These are phyloP conservation scores for Aureobasidium vineae DNA, from an alignment of 2,329 filamentous ascomycete genomes.

Conservation along the genomic window DNA sequence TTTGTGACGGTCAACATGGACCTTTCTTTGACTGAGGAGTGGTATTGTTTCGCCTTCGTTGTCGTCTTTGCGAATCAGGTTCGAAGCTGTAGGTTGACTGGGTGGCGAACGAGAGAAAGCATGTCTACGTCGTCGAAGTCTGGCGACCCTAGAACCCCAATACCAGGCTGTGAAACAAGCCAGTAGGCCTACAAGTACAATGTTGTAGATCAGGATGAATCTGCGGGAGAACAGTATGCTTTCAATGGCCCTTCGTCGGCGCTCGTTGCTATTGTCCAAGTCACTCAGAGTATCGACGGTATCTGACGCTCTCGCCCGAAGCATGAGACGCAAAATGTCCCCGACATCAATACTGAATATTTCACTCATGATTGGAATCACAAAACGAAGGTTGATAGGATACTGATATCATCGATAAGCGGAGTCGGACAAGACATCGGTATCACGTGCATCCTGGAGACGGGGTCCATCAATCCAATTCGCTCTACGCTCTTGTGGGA, in stretches of 20 bases:
- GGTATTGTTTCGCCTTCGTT: conserved; percentile 36
- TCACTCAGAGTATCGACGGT: not conserved
- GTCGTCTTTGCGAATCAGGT: conserved; percentile 9
- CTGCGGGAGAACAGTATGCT: conserved; percentile 42
- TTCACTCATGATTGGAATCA: not conserved
- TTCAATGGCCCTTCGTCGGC: conserved; percentile 35
- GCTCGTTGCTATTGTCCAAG: conserved; percentile 10
- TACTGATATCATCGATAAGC: conserved; percentile 8
- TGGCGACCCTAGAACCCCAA: conserved; percentile 37
- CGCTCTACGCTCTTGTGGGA: too few species aligned
- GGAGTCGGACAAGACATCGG: not conserved
- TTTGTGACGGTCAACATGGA: not conserved
- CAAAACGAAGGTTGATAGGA: not conserved
- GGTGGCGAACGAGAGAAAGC: not conserved
- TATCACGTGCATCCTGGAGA: not conserved
- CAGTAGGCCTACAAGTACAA: conserved; percentile 41
- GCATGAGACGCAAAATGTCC: not conserved
- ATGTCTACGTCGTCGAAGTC: conserved; percentile 29
- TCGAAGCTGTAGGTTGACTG: not conserved
- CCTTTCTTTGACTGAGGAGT: conserved; percentile 34
- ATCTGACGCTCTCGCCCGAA: not conserved
- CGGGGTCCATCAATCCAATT: not conserved
- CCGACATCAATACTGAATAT: not conserved
- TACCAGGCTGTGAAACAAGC: conserved; percentile 41
- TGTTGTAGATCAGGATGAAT: conserved; percentile 44